Base-by-base conservation (phyloP, 2,329 filamentous ascomycete species). In the Neoarthrinium moseri region DNA sequence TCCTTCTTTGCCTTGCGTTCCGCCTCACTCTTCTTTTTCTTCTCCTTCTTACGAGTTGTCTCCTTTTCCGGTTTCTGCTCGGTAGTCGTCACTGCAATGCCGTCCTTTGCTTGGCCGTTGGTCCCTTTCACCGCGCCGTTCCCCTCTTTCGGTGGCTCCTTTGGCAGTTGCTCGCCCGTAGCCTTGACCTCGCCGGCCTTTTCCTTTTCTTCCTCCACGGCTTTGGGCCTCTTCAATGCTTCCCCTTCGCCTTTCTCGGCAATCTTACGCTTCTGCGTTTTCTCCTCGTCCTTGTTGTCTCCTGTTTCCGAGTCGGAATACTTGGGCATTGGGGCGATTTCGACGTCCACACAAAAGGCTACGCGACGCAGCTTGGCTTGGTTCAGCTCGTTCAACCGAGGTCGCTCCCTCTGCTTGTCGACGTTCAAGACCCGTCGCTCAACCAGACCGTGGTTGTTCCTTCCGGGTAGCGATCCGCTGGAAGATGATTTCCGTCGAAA, bases 261-360 rank as follows among this genome's bases (percentile, higher is more conserved):
- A 13, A 80, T 68, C 57, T 80, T 86, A 47, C 80, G 81, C 60
- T 84, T 88, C 18, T 80, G 72, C 49, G 75, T 78, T 59, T 78
- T 79, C 49, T 77, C 77, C 34, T 70, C 70, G 41, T 67, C 64
- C 46, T 67, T 68, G 47, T 79, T 78, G 34, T 70, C 68, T n/a
- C 66, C 59, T 45, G 76, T 65, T 6, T 78, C 77, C 13, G 74
- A 74, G 3, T 94, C 88, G 12, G 73, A 69, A 56, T 95, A 94
- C 56, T 82, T 84, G 20, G 91, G 89, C 60, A 89, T 84, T 1
- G 91, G 89, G 3, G 92, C 92, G 60, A 99, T 95, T 65, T 99
- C 94, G 4, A 99, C 91, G 60, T 99, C 94, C 3, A 99, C 94
- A 56, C 89, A 96, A 61, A 99, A 99, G 0, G 92, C 88, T 1